Conservation (phyloP, 768 basidiomycete species). For the Termitomyces sp. region DNA sequence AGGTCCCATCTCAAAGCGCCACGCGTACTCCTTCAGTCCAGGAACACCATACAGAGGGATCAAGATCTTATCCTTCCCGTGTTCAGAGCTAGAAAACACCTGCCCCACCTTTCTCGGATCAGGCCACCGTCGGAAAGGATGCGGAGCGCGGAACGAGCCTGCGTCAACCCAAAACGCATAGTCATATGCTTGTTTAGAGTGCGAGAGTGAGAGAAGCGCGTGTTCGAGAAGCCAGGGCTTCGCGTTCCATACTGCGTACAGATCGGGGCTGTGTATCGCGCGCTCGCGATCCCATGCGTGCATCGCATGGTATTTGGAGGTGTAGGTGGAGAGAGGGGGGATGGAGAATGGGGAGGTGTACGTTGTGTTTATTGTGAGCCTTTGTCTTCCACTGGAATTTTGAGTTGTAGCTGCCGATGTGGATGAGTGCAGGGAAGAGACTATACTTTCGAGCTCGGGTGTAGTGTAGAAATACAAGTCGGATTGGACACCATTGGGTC, state of each 20-base stretch:
- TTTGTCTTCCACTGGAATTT: neutral
- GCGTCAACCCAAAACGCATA: slow-evolving; percentile 63
- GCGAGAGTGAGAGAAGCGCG: slow-evolving; percentile 30
- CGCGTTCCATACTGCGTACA: slow-evolving; percentile 57
- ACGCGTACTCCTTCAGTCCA: slow-evolving; percentile 25
- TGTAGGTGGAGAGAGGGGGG: slow-evolving; percentile 38
- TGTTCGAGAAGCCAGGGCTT: slow-evolving; percentile 51
- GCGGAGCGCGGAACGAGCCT: slow-evolving; percentile 46
- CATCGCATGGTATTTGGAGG: slow-evolving; percentile 38
- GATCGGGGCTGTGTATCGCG: slow-evolving; percentile 39
- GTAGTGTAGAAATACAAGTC: slow-evolving; percentile 57
- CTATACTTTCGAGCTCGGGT: slow-evolving; percentile 32
- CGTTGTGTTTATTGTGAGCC: slow-evolving; percentile 18
- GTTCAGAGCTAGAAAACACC: slow-evolving; percentile 27
- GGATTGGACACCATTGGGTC: slow-evolving; percentile 33
- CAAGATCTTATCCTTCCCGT: slow-evolving; percentile 34
- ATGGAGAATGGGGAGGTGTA: slow-evolving; percentile 46
- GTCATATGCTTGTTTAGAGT: slow-evolving; percentile 34
- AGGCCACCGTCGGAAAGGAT: slow-evolving; percentile 50
- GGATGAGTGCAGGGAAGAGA: slow-evolving; percentile 21
- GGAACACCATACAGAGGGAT: slow-evolving; percentile 44
- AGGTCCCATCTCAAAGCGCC: slow-evolving; percentile 48
- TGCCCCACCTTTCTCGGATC: slow-evolving; percentile 36
- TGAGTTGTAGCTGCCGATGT: neutral
- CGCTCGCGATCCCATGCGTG: slow-evolving; percentile 45